Evolutionary conservation across 345 rosid genomes (phyloP).

Genomic region (Eucalyptus grandis): DNA sequence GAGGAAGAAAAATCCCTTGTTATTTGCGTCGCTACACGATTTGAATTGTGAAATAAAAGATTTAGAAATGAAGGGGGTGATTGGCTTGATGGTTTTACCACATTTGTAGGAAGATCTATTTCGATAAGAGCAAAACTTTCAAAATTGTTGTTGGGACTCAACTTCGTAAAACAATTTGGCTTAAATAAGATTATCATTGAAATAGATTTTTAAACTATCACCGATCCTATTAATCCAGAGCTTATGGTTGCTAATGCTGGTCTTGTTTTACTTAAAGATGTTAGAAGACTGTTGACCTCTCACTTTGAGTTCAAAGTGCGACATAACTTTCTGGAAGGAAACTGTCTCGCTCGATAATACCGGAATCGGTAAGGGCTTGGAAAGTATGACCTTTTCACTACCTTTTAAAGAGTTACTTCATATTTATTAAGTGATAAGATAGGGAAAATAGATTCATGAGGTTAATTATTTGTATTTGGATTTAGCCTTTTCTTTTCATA

Average conservation of each 20-base stretch:
- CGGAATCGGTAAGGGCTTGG: neutral
- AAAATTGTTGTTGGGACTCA: neutral
- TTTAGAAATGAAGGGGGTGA: neutral
- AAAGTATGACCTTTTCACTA: neutral
- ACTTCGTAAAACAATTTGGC: neutral
- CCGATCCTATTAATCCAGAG: neutral
- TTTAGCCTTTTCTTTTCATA: neutral
- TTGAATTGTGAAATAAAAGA: too few relatives aligned
- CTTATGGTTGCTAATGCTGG: neutral
- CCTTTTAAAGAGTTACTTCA: neutral
- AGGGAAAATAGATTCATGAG: neutral
- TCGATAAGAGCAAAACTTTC: neutral
- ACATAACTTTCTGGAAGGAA: neutral
- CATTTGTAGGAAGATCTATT: neutral
- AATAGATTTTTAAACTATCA: neutral
- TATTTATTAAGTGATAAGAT: neutral
- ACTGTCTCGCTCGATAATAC: rapidly evolving
- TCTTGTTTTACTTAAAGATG: neutral
- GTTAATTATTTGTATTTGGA: neutral
- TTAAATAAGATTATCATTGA: neutral
- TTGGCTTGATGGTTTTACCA: neutral
- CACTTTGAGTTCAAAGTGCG: neutral
- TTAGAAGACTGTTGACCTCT: neutral
- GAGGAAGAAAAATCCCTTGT: neutral
- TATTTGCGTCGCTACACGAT: neutral